Conservation (phyloP, 352 stramenopile species). For the Thraustochytrium striatum region DNA sequence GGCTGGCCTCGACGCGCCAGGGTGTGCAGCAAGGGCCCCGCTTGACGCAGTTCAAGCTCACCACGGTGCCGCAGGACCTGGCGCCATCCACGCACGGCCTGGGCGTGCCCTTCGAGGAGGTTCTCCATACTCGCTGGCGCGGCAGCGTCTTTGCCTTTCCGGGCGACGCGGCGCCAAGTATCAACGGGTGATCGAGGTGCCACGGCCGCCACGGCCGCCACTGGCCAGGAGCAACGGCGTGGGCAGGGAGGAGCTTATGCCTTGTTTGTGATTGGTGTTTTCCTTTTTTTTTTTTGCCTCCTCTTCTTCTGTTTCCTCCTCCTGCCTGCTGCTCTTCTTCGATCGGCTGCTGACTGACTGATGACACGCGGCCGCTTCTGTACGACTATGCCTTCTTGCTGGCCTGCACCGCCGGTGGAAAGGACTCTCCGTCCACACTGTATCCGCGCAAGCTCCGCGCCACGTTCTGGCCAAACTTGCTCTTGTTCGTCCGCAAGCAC, state of each 20-base stretch:
- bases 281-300: too few species aligned
- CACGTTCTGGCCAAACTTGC: slow-evolving; percentile 24
- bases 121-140: slow-evolving; percentile 71
- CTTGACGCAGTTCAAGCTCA: slow-evolving; percentile 31
- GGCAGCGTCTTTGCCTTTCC: slow-evolving; percentile 39
- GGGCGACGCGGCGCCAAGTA: slow-evolving; percentile 16
- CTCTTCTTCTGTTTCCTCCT: too few species aligned
- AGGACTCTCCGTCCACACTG: slow-evolving; percentile 36
- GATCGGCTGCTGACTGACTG: too few species aligned
- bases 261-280: too few species aligned
- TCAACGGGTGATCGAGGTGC: slow-evolving; percentile 32
- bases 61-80: slow-evolving; percentile 23
- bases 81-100: slow-evolving; percentile 54
- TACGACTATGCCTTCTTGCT: too few species aligned
- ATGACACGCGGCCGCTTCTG: too few species aligned
- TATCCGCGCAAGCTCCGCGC: slow-evolving; percentile 6
- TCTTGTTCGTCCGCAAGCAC: slow-evolving; percentile 30
- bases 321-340: too few species aligned
- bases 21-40: background rate
- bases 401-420: slow-evolving; percentile 34
- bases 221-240: too few species aligned
- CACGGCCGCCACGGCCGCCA: too few species aligned
- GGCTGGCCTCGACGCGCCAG: slow-evolving; percentile 20
- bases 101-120: slow-evolving; percentile 65
- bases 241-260: too few species aligned